phyloP scores from a whole-genome alignment of 1,284 basidiomycete genomes.

The Schizophyllum amplum region DNA sequence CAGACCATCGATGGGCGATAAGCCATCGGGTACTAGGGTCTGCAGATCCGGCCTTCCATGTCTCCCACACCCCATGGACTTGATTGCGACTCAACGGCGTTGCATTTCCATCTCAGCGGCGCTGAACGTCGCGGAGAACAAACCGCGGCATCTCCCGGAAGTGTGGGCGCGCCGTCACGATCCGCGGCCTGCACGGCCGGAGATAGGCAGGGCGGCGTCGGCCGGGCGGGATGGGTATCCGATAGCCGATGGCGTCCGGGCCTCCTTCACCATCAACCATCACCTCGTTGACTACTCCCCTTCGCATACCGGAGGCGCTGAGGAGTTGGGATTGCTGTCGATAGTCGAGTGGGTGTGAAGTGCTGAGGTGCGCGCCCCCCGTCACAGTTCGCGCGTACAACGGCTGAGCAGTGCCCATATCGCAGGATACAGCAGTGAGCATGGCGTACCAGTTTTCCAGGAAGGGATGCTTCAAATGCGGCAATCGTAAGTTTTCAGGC shows the following conservation, averaged over 20 bases:
- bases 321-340: neutral
- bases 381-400: neutral
- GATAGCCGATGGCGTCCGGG: neutral
- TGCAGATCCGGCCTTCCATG: too few relatives aligned
- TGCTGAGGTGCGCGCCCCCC: neutral
- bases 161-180: neutral
- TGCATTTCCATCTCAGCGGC: neutral
- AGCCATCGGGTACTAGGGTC: too few relatives aligned
- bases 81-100: neutral
- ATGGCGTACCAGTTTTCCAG: slow-evolving; percentile 76
- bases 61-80: neutral
- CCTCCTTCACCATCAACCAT: neutral
- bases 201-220: too few relatives aligned
- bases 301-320: neutral
- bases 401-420: neutral
- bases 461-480: slow-evolving; percentile 85
- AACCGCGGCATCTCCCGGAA: neutral
- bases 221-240: neutral
- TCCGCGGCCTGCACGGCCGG: neutral
- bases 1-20: neutral
- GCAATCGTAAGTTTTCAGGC: slow-evolving; percentile 55
- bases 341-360: neutral
- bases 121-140: neutral
- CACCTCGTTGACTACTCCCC: neutral
- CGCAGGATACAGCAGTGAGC: neutral